phyloP scores from a whole-genome alignment of 1,284 basidiomycete genomes.

The Microbotryum scabiosae region DNA sequence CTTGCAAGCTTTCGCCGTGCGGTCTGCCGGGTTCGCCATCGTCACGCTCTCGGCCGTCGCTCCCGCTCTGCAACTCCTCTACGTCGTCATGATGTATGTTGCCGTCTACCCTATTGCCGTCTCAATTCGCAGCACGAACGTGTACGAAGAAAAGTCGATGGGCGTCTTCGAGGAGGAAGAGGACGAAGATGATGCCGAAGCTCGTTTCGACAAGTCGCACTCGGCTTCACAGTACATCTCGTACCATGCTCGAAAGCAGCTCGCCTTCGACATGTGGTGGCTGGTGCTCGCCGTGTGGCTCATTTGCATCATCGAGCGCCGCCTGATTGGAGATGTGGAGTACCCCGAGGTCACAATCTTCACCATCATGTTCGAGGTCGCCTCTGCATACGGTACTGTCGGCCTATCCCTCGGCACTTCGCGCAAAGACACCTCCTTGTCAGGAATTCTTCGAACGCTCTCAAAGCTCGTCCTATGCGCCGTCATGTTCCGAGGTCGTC shows the following conservation, averaged over 20 bases:
- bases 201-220: conserved; percentile 39
- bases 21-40: conserved; percentile 78
- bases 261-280: conserved; percentile 63
- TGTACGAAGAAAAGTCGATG: conserved; percentile 72
- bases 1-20: conserved; percentile 53
- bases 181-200: conserved; percentile 46
- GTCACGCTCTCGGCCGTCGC: conserved; percentile 63
- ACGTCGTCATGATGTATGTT: conserved; percentile 76
- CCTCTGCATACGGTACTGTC: conserved; percentile 85
- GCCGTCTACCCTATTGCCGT: conserved; percentile 48
- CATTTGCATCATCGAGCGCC: conserved; percentile 70
- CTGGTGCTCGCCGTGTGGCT: conserved; percentile 31
- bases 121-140: conserved; percentile 92
- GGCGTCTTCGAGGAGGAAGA: conserved; percentile 52
- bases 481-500: conserved; percentile 89
- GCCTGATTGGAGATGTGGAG: conserved; percentile 41
- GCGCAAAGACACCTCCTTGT: conserved; percentile 59
- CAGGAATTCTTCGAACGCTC: conserved; percentile 64
- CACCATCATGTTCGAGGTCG: conserved; percentile 58
- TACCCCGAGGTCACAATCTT: conserved; percentile 28
- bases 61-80: conserved; percentile 72
- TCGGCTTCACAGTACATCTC: conserved; percentile 40
- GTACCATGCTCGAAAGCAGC: conserved; percentile 72
- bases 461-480: conserved; percentile 77
- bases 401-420: conserved; percentile 63